Percentiles rank a stretch among this genome's conserved stretches.
Conservation (phyloP, 176 grass and related monocot species). For the Oryza brachyantha region DNA sequence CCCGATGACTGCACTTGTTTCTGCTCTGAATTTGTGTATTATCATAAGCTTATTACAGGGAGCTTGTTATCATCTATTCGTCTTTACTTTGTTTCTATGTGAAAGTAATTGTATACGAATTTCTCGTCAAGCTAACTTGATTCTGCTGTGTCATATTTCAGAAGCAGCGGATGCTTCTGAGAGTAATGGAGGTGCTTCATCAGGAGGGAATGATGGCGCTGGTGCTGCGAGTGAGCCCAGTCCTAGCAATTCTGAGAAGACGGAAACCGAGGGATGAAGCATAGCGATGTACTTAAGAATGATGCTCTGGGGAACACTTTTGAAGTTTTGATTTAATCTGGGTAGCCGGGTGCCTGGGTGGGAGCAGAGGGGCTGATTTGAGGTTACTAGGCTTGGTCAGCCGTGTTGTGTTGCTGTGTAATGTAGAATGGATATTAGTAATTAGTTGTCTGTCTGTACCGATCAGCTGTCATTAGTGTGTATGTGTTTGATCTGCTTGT, state of each 20-base stretch:
- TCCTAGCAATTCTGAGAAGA: conserved; percentile 40
- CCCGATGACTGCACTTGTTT: background rate
- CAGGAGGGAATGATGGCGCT: conserved; percentile 24
- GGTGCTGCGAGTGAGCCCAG: background rate
- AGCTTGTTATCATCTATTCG: background rate
- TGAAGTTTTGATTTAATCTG: background rate
- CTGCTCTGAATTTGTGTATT: background rate
- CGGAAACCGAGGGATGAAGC: conserved; percentile 31
- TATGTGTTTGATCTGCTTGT: background rate
- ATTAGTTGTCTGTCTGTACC: background rate
- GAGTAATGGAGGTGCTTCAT: conserved; percentile 6
- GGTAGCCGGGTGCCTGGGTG: background rate
- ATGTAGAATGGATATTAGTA: background rate
- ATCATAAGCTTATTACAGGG: background rate
- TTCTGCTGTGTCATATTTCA: conserved; percentile 1
- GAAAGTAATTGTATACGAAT: background rate
- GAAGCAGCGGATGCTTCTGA: conserved; percentile 34
- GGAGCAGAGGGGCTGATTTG: background rate
- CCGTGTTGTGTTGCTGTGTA: background rate
- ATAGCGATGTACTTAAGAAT: background rate
- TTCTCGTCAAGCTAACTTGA: background rate
- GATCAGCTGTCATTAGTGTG: background rate
- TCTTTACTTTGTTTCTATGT: background rate
- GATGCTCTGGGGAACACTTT: background rate
- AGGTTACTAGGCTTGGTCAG: background rate